Conservation (phyloP, 441 rosid species). For the Iberis amara region DNA sequence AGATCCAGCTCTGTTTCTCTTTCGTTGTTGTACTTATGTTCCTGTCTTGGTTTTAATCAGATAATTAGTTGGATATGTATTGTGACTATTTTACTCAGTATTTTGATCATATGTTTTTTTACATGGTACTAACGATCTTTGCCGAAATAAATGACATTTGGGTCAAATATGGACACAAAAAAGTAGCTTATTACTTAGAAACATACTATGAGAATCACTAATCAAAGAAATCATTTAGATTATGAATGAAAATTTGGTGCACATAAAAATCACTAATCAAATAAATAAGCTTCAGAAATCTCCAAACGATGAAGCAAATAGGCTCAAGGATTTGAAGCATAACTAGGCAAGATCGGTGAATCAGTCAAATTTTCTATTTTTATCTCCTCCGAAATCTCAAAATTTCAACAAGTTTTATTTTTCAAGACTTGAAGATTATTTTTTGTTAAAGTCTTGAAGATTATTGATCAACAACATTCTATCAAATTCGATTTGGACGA, state of each 20-base stretch:
- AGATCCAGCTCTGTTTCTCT: constrained; percentile 18
- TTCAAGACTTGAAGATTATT: constrained; percentile 21
- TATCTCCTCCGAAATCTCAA: constrained; percentile 10
- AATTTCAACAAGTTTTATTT: too few species aligned
- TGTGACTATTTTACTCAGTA: not conserved
- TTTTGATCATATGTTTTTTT: not conserved
- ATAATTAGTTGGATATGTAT: not conserved
- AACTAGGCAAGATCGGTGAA: too few species aligned
- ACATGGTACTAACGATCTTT: not conserved
- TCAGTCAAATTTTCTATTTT: constrained; percentile 25
- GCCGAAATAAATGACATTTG: too few species aligned
- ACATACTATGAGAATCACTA: not conserved
- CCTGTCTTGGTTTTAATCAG: constrained; percentile 1
- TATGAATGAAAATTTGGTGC: too few species aligned
- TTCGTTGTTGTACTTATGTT: constrained; percentile 8
- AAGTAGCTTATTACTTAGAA: not conserved
- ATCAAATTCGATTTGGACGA: constrained; percentile 10
- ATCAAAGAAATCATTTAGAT: too few species aligned
- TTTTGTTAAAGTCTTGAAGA: constrained; percentile 18
- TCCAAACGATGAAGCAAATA: too few species aligned
- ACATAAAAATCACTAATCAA: not conserved
- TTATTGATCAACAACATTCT: constrained; percentile 4
- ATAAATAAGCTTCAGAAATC: not conserved
- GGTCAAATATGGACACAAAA: too few species aligned
- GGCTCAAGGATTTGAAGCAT: not conserved